These are phyloP conservation scores for Penicillium steckii DNA, from an alignment of 495 filamentous ascomycete genomes.

Conservation along the genomic window DNA sequence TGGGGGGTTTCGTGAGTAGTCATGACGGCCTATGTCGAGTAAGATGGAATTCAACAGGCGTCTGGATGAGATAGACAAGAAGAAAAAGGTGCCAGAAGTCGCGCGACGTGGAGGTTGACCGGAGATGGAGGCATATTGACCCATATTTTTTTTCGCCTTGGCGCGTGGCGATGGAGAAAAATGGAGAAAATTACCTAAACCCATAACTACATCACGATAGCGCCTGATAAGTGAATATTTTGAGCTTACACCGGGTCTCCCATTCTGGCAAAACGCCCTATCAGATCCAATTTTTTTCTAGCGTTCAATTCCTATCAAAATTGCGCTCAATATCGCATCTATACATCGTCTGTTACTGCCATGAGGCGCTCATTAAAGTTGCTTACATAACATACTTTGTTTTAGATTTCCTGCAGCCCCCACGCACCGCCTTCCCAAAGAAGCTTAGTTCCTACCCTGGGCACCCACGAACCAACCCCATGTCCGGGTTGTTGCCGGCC, in stretches of 20 bases:
- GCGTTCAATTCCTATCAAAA: background rate
- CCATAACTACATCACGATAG: slow-evolving; percentile 5
- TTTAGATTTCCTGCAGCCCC: background rate
- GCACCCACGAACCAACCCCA: slow-evolving; percentile 2
- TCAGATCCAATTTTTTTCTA: background rate
- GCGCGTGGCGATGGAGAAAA: slow-evolving; percentile 20
- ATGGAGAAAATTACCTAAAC: slow-evolving; percentile 2
- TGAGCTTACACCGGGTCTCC: background rate
- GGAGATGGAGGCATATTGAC: slow-evolving; percentile 13
- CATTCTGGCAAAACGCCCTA: background rate
- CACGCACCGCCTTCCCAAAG: slow-evolving; percentile 1
- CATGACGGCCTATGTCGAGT: slow-evolving; percentile 7
- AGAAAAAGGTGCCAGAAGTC: slow-evolving; percentile 6
- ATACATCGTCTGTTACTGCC: background rate
- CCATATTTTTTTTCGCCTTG: slow-evolving; percentile 26
- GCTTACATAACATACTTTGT: slow-evolving; percentile 1
- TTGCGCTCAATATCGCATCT: background rate
- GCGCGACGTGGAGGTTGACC: slow-evolving; percentile 15
- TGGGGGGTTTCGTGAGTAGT: slow-evolving; percentile 10
- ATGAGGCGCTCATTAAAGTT: background rate
- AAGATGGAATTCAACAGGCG: background rate
- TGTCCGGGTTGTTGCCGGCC: slow-evolving; percentile 1
- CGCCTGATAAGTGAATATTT: slow-evolving; percentile 4
- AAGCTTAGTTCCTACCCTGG: background rate
- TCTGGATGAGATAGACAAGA: slow-evolving; percentile 5